phyloP scores from a whole-genome alignment of 2,329 filamentous ascomycete genomes.

The Hypocreales sp. region DNA sequence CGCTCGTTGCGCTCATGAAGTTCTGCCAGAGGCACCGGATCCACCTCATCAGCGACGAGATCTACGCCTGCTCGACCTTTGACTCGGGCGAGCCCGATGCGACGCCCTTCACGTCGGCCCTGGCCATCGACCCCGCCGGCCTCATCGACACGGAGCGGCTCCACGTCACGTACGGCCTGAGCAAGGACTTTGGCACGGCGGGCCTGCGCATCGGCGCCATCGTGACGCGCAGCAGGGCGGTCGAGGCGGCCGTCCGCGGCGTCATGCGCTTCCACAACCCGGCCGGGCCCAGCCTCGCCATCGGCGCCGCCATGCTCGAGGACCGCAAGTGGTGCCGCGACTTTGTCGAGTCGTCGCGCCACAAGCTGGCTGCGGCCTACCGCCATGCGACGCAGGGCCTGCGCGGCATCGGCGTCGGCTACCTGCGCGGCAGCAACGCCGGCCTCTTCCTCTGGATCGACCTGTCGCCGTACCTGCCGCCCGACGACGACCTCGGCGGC shows the following conservation, averaged over 20 bases:
- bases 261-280: constrained; percentile 30
- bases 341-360: constrained; percentile 25
- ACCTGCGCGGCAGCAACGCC: constrained; percentile 31
- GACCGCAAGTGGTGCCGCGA: constrained; percentile 25
- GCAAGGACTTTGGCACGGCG: constrained; percentile 35
- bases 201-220: constrained; percentile 34
- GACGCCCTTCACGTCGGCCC: constrained; percentile 28
- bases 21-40: constrained; percentile 33
- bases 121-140: constrained; percentile 25
- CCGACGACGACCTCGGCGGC: constrained; percentile 7
- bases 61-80: constrained; percentile 38
- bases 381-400: constrained; percentile 21
- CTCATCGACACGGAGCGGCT: constrained; percentile 31
- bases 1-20: constrained; percentile 25
- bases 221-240: constrained; percentile 19
- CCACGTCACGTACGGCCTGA: constrained; percentile 31
- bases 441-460: constrained; percentile 42
- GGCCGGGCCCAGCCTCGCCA: constrained; percentile 25
- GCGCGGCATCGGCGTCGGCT: constrained; percentile 23
- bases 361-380: constrained; percentile 23
- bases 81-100: constrained; percentile 14
- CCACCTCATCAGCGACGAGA: constrained; percentile 42
- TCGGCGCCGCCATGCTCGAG: constrained; percentile 28
- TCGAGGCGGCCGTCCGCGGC: constrained; percentile 19
- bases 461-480: constrained; percentile 25